A percentile compares a stretch with the other conserved stretches of the same genome.
phyloP scores from a whole-genome alignment of 2,329 filamentous ascomycete genomes.

The Ascochyta koolunga region DNA sequence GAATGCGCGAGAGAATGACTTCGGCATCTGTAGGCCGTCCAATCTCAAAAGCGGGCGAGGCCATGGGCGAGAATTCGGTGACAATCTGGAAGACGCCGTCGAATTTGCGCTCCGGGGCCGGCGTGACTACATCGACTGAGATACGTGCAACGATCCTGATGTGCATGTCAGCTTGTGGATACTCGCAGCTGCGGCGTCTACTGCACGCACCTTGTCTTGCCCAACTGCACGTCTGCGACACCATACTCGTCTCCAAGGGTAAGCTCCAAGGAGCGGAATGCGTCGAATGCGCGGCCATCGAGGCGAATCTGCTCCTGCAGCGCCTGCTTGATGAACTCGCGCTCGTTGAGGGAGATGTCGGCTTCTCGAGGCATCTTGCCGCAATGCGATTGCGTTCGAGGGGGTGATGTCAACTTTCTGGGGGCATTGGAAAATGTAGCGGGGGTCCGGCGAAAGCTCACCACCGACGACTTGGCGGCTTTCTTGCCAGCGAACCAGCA shows the following conservation, averaged over 20 bases:
- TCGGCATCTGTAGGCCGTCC: slow-evolving; percentile 84
- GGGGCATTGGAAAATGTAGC: slow-evolving; percentile 29
- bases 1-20: slow-evolving; percentile 80
- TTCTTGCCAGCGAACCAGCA: slow-evolving; percentile 8
- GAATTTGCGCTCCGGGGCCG: slow-evolving; percentile 86
- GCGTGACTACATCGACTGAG: slow-evolving; percentile 85
- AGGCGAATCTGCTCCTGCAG: slow-evolving; percentile 80
- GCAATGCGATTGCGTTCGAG: slow-evolving; percentile 3
- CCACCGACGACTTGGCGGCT: slow-evolving; percentile 25
- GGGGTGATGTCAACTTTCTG: slow-evolving; percentile 9
- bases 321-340: slow-evolving; percentile 81
- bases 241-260: slow-evolving; percentile 91
- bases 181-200: neutral
- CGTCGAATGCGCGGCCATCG: slow-evolving; percentile 81
- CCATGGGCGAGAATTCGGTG: slow-evolving; percentile 90
- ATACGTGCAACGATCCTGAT: slow-evolving; percentile 80
- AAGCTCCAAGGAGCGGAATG: slow-evolving; percentile 78
- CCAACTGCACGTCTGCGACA: slow-evolving; percentile 82
- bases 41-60: slow-evolving; percentile 86
- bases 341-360: slow-evolving; percentile 88
- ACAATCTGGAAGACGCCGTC: slow-evolving; percentile 94
- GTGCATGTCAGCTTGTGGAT: slow-evolving; percentile 21
- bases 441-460: slow-evolving; percentile 29
- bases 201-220: slow-evolving; percentile 77
- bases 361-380: slow-evolving; percentile 85